These are phyloP conservation scores for Viola pubescens DNA, from an alignment of 441 rosid genomes.

Conservation along the genomic window DNA sequence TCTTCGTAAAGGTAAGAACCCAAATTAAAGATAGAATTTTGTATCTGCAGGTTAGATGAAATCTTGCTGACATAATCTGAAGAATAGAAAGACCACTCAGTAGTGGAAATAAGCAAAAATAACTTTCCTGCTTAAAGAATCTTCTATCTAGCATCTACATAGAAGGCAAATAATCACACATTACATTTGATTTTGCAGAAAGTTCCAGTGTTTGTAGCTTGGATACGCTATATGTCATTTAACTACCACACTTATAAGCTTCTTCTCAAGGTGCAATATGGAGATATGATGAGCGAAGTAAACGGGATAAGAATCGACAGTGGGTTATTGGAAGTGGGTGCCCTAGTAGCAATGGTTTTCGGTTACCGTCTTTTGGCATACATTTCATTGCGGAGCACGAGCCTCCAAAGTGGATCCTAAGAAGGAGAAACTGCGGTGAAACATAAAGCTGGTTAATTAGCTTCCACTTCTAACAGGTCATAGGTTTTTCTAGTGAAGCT, in stretches of 20 bases:
- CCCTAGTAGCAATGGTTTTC: conserved; percentile 79
- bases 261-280: conserved; percentile 87
- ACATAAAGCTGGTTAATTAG: background rate
- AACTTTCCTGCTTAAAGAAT: no score
- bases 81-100: background rate
- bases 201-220: conserved; percentile 77
- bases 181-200: conserved; percentile 37
- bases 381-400: conserved; percentile 68
- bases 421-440: conserved; percentile 6
- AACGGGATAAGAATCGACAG: conserved; percentile 51
- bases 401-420: conserved; percentile 32
- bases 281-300: conserved; percentile 30
- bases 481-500: background rate
- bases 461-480: conserved; percentile 7
- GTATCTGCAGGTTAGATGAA: background rate
- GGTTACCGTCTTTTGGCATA: conserved; percentile 87
- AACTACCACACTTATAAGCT: conserved; percentile 96
- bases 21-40: background rate
- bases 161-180: background rate
- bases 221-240: conserved; percentile 91
- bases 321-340: conserved; percentile 56
- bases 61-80: conserved; percentile 1
- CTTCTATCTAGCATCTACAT: background rate
- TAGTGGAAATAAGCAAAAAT: background rate
- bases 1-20: conserved; percentile 60